Conservation (phyloP, 176 grass and related monocot genomes). For the Oryza officinalis region DNA sequence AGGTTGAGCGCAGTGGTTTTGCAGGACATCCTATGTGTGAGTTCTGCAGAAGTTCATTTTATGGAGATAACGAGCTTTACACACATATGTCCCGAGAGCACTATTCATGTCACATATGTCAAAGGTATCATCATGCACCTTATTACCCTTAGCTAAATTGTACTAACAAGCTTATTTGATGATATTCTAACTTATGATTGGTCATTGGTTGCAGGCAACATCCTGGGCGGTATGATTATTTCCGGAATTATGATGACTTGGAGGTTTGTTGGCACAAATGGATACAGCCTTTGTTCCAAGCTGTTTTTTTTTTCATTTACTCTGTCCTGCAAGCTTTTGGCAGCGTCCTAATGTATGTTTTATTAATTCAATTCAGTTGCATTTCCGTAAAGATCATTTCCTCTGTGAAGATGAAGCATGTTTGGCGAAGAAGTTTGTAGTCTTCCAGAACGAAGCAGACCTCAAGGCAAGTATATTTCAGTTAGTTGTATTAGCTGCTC, state of each 20-base stretch:
- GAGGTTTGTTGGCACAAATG: conserved; percentile 58
- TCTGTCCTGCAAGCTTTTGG: neutral
- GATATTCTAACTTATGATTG: conserved; percentile 14
- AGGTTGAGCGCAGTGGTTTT: conserved; percentile 90
- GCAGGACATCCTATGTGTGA: conserved; percentile 78
- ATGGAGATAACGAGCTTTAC: conserved; percentile 96
- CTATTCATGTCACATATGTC: conserved; percentile 84
- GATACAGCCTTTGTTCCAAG: neutral
- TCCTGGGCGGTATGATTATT: conserved; percentile 88
- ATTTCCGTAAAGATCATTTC: conserved; percentile 95
- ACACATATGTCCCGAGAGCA: conserved; percentile 78
- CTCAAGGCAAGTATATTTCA: conserved; percentile 64
- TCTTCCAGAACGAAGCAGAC: conserved; percentile 80
- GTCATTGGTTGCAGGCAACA: conserved; percentile 68
- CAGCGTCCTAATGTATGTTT: conserved; percentile 6
- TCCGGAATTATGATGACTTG: conserved; percentile 75
- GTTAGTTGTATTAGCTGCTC: neutral
- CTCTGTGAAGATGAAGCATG: conserved; percentile 85
- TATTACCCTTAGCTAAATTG: neutral
- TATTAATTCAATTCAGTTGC: conserved; percentile 51
- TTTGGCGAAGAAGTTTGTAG: conserved; percentile 83
- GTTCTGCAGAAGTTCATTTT: conserved; percentile 76
- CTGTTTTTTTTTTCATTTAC: neutral
- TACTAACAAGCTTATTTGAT: neutral
- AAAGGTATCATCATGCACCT: conserved; percentile 52